Evolutionary conservation across 78 protist genomes (phyloP).

Genomic region (Thecamonas trahens): DNA sequence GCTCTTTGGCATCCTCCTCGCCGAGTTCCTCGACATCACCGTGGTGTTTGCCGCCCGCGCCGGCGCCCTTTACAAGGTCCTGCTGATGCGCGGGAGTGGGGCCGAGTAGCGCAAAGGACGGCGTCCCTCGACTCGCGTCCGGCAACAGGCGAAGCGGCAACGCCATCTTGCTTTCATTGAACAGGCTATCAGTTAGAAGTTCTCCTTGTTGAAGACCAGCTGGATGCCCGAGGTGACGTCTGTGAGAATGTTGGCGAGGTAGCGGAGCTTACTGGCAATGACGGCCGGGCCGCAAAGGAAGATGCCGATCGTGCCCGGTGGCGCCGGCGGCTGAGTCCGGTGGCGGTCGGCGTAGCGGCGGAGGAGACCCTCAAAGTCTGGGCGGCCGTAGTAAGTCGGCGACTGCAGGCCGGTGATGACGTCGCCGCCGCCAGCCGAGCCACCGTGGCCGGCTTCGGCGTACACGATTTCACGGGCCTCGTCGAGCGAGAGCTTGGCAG

Average conservation of each 20-base stretch:
- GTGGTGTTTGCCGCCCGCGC: too few species aligned
- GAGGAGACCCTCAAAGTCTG: not conserved
- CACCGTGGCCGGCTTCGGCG: conserved; percentile 33
- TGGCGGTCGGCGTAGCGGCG: not conserved
- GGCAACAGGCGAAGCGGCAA: too few species aligned
- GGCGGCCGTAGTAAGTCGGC: conserved; percentile 49
- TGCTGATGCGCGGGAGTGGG: too few species aligned
- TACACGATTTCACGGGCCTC: conserved; percentile 60
- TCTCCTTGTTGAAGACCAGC: conserved; percentile 64
- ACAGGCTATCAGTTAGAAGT: conserved; percentile 59
- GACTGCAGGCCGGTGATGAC: conserved; percentile 55
- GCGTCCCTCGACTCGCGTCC: too few species aligned
- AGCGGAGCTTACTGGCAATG: conserved; percentile 41
- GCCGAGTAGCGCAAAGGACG: too few species aligned
- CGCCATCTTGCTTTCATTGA: not conserved
- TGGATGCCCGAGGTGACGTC: conserved; percentile 21
- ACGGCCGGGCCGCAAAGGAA: conserved; percentile 73
- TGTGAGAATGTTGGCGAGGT: conserved; percentile 20
- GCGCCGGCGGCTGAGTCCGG: conserved; percentile 32
- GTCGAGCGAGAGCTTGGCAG: conserved; percentile 55
- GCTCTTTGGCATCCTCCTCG: too few species aligned
- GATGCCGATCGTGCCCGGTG: conserved; percentile 49
- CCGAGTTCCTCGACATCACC: too few species aligned
- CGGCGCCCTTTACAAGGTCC: too few species aligned
- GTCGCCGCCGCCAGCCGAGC: conserved; percentile 40